Evolutionary conservation across 257 asterid species (phyloP).

Genomic region (Penstemon barbatus): DNA sequence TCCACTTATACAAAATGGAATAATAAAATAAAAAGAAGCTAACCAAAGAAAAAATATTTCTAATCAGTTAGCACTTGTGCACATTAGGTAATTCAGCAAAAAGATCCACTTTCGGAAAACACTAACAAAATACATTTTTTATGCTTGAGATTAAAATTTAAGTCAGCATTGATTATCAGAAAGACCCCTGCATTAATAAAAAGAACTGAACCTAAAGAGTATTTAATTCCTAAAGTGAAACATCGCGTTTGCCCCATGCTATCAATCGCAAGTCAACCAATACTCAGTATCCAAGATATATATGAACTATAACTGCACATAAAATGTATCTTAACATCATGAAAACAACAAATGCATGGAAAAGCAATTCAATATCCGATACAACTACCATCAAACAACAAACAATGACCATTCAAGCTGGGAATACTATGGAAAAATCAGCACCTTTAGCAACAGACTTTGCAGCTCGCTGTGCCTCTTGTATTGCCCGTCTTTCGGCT

Average conservation of each 20-base stretch:
- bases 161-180: conserved; percentile 5
- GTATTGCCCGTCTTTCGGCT: conserved; percentile 93
- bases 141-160: neutral
- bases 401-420: neutral
- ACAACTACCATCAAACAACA: conserved; percentile 5
- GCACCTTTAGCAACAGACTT: conserved; percentile 84
- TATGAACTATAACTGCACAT: neutral
- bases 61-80: no score
- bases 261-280: neutral
- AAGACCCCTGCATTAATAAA: neutral
- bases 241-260: neutral
- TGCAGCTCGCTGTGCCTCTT: conserved; percentile 94
- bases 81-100: no score
- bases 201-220: neutral
- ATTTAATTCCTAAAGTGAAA: neutral
- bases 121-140: no score
- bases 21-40: no score
- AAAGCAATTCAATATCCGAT: neutral
- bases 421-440: conserved; percentile 4
- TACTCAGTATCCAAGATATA: neutral
- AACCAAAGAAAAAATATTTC: no score
- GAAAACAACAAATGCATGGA: conserved; percentile 4
- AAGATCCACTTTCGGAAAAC: no score
- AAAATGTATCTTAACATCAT: neutral
- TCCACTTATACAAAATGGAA: no score